Base-by-base conservation (phyloP, 176 grass and related monocot genomes). In the Hsuehochloa calcarea region DNA sequence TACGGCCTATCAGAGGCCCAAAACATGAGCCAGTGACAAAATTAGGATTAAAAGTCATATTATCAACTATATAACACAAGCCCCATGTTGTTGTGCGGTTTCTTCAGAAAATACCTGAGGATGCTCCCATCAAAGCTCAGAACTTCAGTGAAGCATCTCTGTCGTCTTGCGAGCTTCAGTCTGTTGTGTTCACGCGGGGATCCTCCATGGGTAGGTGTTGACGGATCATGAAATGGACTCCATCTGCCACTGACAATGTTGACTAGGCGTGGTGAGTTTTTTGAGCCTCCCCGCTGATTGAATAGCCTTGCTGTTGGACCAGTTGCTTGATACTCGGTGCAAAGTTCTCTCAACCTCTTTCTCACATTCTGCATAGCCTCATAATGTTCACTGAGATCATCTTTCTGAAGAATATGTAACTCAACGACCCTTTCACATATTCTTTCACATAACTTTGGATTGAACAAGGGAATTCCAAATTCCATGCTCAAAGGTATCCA, bases 401-500 rank as follows among this genome's bases (percentile, higher is more conserved):
- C 81, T 43, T 90, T 90, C 52, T 95, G 93, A 52, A 95, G 89
- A 58, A 98, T 87, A 68, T 67, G 77, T 3, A 93, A 93, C 77
- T 89, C 64, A 13, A 90, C 49, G 5, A 98, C 87, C 64, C 89
- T 92, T 82, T 94, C 83, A 49, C 96, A 95, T 70, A 98, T 98
- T 73, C 59, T 91, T 83, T 92, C 80, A 55, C 96, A 98, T 77
- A 98, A 76, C 25, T 89, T 93, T 54, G 96, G 96, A 85, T 84
- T 95, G 84, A 98, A 94, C 76, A 98, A 71, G 41, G 96, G 96
- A 39, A 98, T 88, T 19, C 96, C 93, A 72, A 94, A 98, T 86
- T 98, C 96, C 84, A 98, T 79, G n/a, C 84, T 92, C 79, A 95
- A 69, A 13, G 96, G 93, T 74, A 98, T 77, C 96, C 96, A 98